Base-by-base conservation (phyloP, 2,329 filamentous ascomycete genomes). In the Fusarium ambrosium region DNA sequence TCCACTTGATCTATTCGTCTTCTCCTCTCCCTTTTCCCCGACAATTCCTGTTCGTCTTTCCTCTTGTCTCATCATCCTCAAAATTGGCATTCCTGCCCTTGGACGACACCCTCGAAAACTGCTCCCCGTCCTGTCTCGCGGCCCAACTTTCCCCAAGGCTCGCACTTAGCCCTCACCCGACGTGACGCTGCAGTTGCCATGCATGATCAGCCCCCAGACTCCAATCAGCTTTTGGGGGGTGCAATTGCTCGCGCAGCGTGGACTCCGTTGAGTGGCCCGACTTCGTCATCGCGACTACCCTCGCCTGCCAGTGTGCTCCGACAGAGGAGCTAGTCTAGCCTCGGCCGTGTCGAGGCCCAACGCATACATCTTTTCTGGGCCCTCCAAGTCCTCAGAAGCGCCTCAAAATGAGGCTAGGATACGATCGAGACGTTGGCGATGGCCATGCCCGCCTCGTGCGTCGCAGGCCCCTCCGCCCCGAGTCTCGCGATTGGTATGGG, bases 381-480 rank as follows among this genome's bases (percentile, higher is more conserved):
- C 68, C 65, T 73, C 64, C 24, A 66, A 67, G 64, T 62, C 65
- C 72, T 69, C 68, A 74, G 68, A 78, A 69, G 72, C 73, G 69
- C 60, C 70, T 64, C 65, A 79, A 78, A 76, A 81, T 82, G 80
- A 79, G 80, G 79, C 79, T 80, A 70, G 77, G 77, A 72, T 79
- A 78, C 39, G 73, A 77, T 70, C 79, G 76, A 80, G 80, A 80
- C 76, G 74, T 74, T 64, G 79, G 76, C 66, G 68, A 78, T 71
- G 79, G 71, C 70, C 78, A 78, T 20, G 69, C 70, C 72, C 77
- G 77, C 69, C 66, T 76, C 68, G 75, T 76, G 70, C 79, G 79
- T 65, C 77, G 77, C 64, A 80, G 76, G 75, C 75, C 77, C 61
- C 72, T 77, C 69, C 70, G 73, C 70, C 51, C 71, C 69, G 70